Percentiles rank a stretch among this genome's conserved stretches.
These are phyloP conservation scores for Lotus japonicus DNA, from an alignment of 306 rosid genomes.

Conservation along the genomic window DNA sequence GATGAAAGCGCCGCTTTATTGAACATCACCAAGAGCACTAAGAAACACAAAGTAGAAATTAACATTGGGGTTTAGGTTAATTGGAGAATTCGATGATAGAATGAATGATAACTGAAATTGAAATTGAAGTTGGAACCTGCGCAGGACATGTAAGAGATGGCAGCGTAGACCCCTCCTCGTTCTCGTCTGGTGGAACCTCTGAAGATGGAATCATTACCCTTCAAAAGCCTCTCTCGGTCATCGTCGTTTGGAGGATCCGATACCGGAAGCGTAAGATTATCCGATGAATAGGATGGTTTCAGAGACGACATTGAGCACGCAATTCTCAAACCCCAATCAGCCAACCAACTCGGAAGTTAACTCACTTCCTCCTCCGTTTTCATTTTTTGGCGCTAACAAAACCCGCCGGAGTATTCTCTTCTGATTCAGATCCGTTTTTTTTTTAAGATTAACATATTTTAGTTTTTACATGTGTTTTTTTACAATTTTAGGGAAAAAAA, in stretches of 20 bases:
- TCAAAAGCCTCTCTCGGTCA: slow-evolving; percentile 41
- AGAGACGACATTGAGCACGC: slow-evolving; percentile 35
- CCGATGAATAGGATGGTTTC: slow-evolving; percentile 41
- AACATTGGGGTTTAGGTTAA: not conserved
- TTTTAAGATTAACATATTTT: too few relatives aligned
- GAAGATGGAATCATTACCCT: slow-evolving; percentile 43
- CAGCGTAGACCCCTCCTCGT: slow-evolving; percentile 66
- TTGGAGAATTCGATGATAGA: not conserved
- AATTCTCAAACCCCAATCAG: not conserved
- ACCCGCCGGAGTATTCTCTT: too few relatives aligned
- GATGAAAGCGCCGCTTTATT: slow-evolving; percentile 87
- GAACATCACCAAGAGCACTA: slow-evolving; percentile 75
- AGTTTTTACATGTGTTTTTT: too few relatives aligned
- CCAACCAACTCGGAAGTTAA: slow-evolving; percentile 15
- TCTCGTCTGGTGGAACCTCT: slow-evolving; percentile 62
- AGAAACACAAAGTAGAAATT: slow-evolving; percentile 3
- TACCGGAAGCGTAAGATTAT: slow-evolving; percentile 46
- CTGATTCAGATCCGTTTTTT: too few relatives aligned
- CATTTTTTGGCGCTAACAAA: too few relatives aligned
- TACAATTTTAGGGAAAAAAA: too few relatives aligned
- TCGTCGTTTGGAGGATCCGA: slow-evolving; percentile 60
- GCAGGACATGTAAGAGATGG: slow-evolving; percentile 76
- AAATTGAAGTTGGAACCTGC: slow-evolving; percentile 40
- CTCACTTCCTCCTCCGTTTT: not conserved
- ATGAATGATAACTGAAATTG: not conserved